Conservation (phyloP, 116 monocot species). For the Iris pallida region DNA sequence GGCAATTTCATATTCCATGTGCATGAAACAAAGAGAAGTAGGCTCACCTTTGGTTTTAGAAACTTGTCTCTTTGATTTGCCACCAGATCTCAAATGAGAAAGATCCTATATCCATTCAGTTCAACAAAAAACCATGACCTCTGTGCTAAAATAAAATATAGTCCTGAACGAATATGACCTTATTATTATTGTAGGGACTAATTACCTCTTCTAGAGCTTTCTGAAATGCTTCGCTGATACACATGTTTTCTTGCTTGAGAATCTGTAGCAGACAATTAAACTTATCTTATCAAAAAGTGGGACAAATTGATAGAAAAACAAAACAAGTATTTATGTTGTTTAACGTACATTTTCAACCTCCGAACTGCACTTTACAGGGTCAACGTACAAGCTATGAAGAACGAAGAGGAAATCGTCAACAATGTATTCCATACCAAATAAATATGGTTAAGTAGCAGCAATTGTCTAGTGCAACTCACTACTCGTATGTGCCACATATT, state of each 20-base stretch:
- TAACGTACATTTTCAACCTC: conserved; percentile 40
- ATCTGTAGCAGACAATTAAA: conserved; percentile 10
- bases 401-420: no score
- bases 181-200: background rate
- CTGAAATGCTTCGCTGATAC: conserved; percentile 22
- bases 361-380: conserved; percentile 25
- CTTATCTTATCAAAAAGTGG: no score
- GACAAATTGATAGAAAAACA: no score
- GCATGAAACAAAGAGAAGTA: background rate
- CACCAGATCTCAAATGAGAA: conserved; percentile 8
- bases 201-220: conserved; percentile 38
- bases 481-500: conserved; percentile 41
- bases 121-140: conserved; percentile 1
- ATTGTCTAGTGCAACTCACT: conserved; percentile 25
- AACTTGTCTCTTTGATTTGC: conserved; percentile 15
- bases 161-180: background rate
- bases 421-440: background rate
- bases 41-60: conserved; percentile 20
- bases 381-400: conserved; percentile 31
- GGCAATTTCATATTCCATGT: background rate
- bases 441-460: background rate
- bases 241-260: conserved; percentile 31
- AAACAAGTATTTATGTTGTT: no score
- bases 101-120: conserved; percentile 17
- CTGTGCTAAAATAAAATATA: background rate